Evolutionary conservation across 108 stramenopile genomes (phyloP), one percentile per base, ranked within the genome.

Genomic region (Seminavis robusta): DNA sequence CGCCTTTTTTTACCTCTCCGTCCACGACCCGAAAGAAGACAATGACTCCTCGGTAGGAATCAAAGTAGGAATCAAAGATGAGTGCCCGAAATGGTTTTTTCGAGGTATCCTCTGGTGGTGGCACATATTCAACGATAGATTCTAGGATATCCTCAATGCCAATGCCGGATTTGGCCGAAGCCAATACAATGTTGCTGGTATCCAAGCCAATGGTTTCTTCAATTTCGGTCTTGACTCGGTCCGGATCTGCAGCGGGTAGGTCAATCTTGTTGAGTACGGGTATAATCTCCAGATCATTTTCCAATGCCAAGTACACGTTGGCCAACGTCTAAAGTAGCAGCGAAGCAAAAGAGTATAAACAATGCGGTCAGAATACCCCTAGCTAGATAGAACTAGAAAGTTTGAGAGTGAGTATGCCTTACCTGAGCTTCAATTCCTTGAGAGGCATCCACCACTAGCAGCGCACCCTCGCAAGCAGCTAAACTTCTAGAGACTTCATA

Each of bases 371-470:
- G 23, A 3, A 4, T 4, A 23, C 47, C 7, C 47, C n/a, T n/a
- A n/a, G n/a, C n/a, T n/a, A n/a, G n/a, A n/a, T 4, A 16, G 29
- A 30, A 9, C 23, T 28, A 43, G 19, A 6, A 36, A 37, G 16
- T 13, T 25, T 11, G 45, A n/a, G n/a, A n/a, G n/a, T n/a, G n/a
- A n/a, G n/a, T n/a, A n/a, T n/a, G n/a, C n/a, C 79, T 42, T 56
- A 82, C 81, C 73, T 98, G 98, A 17, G 98, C 98, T 66, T 99
- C 95, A 25, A 99, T 97, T n/a, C 98, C 97, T 65, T 99, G 98
- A 42, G 92, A 80, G 5, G 94, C 88, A 81, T 99, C 98, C 4
- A 99, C 98, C 1, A 99, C 97, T 32, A 99, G 76, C 36, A 99
- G 62, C 0, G 97, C 97, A n/a, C 98, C 98, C 69, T 99, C 95